Evolutionary conservation across 495 filamentous ascomycete species (phyloP).

Genomic region (Letharia columbiana): DNA sequence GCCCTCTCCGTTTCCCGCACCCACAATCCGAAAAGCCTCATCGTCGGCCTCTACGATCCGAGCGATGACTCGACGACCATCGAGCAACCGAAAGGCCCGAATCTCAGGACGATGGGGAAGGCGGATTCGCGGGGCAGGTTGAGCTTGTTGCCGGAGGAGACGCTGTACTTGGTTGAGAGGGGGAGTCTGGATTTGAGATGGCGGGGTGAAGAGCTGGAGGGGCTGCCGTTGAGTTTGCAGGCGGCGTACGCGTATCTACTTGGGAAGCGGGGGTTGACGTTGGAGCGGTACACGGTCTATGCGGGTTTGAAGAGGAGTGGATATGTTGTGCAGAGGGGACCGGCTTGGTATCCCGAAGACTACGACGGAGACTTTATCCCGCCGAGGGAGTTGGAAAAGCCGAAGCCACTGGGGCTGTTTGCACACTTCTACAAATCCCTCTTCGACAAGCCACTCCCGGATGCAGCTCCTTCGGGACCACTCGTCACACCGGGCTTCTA

Average conservation of each 20-base stretch:
- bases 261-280: conserved; percentile 51
- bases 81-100: conserved; percentile 40
- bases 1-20: conserved; percentile 65
- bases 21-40: conserved; percentile 47
- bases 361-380: conserved; percentile 37
- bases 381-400: not conserved
- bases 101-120: conserved; percentile 51
- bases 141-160: conserved; percentile 89
- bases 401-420: conserved; percentile 26
- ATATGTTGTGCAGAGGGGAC: conserved; percentile 64
- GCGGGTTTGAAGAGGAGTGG: conserved; percentile 73
- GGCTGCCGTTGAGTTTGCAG: conserved; percentile 78
- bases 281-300: conserved; percentile 87
- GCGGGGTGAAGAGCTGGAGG: conserved; percentile 50
- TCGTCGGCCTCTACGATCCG: conserved; percentile 51
- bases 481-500: conserved; percentile 69
- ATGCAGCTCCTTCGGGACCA: conserved; percentile 46
- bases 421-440: conserved; percentile 39
- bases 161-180: conserved; percentile 78
- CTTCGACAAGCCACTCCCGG: conserved; percentile 11
- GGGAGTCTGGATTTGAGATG: conserved; percentile 81
- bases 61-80: conserved; percentile 31
- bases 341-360: conserved; percentile 50
- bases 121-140: conserved; percentile 49
- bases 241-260: conserved; percentile 77